Conservation (phyloP, 2,329 filamentous ascomycete species). For the Rhexocercosporidium sp. region DNA sequence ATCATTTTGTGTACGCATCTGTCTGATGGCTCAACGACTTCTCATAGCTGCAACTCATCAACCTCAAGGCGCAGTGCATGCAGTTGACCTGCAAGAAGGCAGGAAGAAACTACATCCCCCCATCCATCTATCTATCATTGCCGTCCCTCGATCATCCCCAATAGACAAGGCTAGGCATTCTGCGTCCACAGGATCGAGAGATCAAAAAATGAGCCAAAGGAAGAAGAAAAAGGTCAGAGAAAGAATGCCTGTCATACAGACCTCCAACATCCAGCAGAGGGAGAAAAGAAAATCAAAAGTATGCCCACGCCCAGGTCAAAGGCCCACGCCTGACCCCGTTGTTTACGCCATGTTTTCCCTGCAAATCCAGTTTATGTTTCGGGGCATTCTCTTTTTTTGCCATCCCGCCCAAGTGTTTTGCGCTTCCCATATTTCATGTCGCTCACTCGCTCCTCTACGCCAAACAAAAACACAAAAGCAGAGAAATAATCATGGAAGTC, state of each 20-base stretch:
- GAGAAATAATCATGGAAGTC: conserved; percentile 11
- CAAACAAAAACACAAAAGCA: conserved; percentile 18
- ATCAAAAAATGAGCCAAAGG: background rate
- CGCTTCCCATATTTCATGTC: background rate
- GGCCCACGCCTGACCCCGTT: background rate
- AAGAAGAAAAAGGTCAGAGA: background rate
- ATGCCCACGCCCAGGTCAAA: conserved; percentile 1
- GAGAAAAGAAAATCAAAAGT: background rate
- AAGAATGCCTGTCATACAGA: background rate
- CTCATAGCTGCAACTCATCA: too few species aligned
- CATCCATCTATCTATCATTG: conserved; percentile 5
- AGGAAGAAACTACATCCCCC: background rate
- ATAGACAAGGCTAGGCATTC: background rate
- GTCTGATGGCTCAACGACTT: too few species aligned
- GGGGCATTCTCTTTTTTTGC: conserved; percentile 6
- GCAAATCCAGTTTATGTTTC: conserved; percentile 19
- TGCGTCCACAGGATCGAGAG: background rate
- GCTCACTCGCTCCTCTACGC: conserved; percentile 15
- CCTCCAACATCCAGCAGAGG: background rate
- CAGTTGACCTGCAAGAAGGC: too few species aligned
- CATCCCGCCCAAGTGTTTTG: conserved; percentile 14
- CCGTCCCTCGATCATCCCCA: background rate
- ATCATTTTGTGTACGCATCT: too few species aligned
- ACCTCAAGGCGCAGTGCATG: too few species aligned
- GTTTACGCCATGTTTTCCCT: conserved; percentile 16